Conservation (phyloP, 306 rosid species). For the Prinsepia uniflora region DNA sequence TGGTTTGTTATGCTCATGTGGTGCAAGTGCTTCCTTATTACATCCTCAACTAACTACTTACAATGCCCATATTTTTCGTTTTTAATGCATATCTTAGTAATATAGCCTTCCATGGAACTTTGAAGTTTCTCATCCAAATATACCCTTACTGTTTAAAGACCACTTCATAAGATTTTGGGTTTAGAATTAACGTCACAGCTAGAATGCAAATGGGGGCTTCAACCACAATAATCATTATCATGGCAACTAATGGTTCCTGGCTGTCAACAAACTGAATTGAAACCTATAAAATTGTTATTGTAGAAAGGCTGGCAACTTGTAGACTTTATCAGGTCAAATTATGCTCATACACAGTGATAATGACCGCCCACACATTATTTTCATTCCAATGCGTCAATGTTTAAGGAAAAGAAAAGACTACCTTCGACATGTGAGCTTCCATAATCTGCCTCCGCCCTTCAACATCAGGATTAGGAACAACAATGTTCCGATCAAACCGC, state of each 20-base stretch:
- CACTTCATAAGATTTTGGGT: neutral
- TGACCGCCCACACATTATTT: neutral
- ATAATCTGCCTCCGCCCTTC: conserved; percentile 93
- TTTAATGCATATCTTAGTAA: too few species aligned
- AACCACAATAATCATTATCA: neutral
- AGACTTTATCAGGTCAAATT: neutral
- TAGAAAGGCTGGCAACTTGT: neutral
- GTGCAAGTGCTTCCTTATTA: too few species aligned
- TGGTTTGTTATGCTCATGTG: too few species aligned
- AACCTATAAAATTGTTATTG: neutral
- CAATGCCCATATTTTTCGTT: too few species aligned
- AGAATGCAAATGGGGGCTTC: neutral
- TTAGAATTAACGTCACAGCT: neutral
- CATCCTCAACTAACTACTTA: too few species aligned
- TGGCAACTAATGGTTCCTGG: neutral
- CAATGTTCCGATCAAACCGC: conserved; percentile 83
- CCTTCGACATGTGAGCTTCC: conserved; percentile 91
- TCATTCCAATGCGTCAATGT: too few species aligned
- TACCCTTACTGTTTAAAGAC: neutral
- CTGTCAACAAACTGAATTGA: neutral
- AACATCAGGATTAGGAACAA: conserved; percentile 91
- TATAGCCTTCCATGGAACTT: too few species aligned
- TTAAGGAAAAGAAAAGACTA: conserved; percentile 26
- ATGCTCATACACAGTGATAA: neutral
- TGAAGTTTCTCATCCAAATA: too few species aligned